Evolutionary conservation across 805 yeast species (phyloP), one percentile per base, ranked within the genome.

Genomic region (Myxozyma nipponensis): DNA sequence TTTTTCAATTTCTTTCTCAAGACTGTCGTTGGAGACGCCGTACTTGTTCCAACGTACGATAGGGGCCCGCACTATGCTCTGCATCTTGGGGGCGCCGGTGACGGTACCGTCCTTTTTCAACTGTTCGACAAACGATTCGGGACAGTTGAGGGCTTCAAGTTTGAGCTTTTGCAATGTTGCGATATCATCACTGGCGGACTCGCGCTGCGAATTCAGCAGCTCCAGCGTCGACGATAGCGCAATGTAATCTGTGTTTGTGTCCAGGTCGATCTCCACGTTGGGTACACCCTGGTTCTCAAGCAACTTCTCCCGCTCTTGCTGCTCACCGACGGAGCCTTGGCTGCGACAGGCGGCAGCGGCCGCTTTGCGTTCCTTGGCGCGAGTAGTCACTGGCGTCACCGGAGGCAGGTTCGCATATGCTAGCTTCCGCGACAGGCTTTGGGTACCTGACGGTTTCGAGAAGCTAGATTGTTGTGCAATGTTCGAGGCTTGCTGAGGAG

Each of bases 11-110:
- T 52, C 60, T 18, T 54, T 50, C 32, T 64, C 66, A 30, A 63
- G 47, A 17, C 49, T 58, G 7, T 62, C 57, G 44, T 63, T 63
- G 32, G 59, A 52, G 22, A 66, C 53, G 9, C 67, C 68, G 46
- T 66, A 67, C 43, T 62, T 60, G 37, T 54, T 52, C 70, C 70
- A 67, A 57, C 62, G 58, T 3, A 64, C 54, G 2, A 54, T 44
- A 19, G 68, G 69, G n/a, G 64, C 66, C 24, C 52, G 57, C 18
- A 60, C 62, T n/a, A 65, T 51, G 17, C 42, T 43, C 42, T 65
- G 68, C 52, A 52, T 57, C 19, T 46, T 38, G 4, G 69, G 68
- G 7, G 58, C 60, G 23, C 51, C 63, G 15, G 17, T 35, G 36
- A 59, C 46, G 17, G 18, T 39, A 38, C 59, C 49, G 19, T 42